Conservation (phyloP, 2,329 filamentous ascomycete species). For the Teratosphaeriaceae sp. region DNA sequence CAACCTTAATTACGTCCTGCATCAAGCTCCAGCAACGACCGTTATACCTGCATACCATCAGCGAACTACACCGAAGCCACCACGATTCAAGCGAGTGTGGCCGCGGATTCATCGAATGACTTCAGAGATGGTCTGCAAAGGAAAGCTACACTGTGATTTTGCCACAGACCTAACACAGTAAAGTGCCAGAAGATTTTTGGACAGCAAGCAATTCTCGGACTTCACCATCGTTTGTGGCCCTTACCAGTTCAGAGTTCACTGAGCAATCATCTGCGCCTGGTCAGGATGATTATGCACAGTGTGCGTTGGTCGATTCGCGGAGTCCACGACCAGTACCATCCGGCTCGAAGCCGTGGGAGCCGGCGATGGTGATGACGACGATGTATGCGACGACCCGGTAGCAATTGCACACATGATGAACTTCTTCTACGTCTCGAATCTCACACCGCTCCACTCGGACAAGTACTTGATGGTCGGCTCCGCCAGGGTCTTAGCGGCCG, state of each 20-base stretch:
- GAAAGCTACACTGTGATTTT: background rate
- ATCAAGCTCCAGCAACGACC: no score
- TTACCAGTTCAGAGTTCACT: conserved; percentile 16
- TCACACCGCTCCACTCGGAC: conserved; percentile 4
- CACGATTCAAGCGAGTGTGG: no score
- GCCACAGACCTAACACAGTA: background rate
- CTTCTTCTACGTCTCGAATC: conserved; percentile 23
- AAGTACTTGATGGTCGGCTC: no score
- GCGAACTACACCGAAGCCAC: no score
- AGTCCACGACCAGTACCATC: no score
- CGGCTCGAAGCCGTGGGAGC: conserved; percentile 4
- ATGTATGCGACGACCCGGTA: conserved; percentile 12
- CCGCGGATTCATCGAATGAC: no score
- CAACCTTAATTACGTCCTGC: no score
- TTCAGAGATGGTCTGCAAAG: no score
- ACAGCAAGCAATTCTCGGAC: conserved; percentile 7
- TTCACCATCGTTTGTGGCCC: conserved; percentile 16
- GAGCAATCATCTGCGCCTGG: conserved; percentile 15
- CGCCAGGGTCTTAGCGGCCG: conserved; percentile 34
- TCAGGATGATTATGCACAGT: conserved; percentile 15
- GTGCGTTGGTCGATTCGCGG: no score
- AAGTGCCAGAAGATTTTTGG: background rate
- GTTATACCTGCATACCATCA: no score
- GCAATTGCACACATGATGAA: conserved; percentile 17
- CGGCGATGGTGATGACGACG: conserved; percentile 6